Conservation (phyloP, 176 grass and related monocot genomes). For the Melocanna baccifera region DNA sequence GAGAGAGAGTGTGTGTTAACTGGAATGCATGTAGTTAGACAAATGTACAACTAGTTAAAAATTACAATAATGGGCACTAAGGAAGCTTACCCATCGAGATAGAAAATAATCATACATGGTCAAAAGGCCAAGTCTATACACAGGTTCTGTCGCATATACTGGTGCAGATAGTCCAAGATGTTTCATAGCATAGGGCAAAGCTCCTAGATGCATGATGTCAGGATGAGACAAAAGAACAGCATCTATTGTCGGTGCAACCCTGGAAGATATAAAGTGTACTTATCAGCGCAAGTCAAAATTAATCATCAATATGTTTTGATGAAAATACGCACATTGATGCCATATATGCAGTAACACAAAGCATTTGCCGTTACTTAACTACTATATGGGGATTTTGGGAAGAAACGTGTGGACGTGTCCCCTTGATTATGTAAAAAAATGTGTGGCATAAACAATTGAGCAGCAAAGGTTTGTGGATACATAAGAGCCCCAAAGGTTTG, state of each 20-base stretch:
- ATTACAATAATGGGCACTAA: conserved; percentile 7
- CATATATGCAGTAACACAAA: not conserved
- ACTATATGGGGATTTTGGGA: not conserved
- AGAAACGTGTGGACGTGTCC: not conserved
- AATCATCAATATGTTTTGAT: not conserved
- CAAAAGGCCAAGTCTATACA: conserved; percentile 93
- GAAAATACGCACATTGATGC: not conserved
- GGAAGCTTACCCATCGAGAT: conserved; percentile 81
- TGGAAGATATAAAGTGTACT: conserved; percentile 28
- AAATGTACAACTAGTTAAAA: not conserved
- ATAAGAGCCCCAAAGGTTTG: not conserved
- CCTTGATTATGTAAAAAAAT: not conserved
- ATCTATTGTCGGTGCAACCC: conserved; percentile 74
- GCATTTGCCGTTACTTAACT: not conserved
- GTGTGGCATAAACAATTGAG: not conserved
- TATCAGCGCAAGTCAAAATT: conserved; percentile 27
- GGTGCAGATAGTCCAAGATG: conserved; percentile 83
- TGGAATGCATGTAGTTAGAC: conserved; percentile 2
- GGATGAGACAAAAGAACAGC: conserved; percentile 87
- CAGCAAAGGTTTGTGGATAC: not conserved
- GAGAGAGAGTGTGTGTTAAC: not conserved
- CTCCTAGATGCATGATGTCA: conserved; percentile 90
- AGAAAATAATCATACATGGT: conserved; percentile 93
- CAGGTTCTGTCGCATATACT: conserved; percentile 89
- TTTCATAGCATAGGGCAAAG: conserved; percentile 93